Evolutionary conservation across 805 yeast genomes (phyloP).

Genomic region (Lipomyces sp.): DNA sequence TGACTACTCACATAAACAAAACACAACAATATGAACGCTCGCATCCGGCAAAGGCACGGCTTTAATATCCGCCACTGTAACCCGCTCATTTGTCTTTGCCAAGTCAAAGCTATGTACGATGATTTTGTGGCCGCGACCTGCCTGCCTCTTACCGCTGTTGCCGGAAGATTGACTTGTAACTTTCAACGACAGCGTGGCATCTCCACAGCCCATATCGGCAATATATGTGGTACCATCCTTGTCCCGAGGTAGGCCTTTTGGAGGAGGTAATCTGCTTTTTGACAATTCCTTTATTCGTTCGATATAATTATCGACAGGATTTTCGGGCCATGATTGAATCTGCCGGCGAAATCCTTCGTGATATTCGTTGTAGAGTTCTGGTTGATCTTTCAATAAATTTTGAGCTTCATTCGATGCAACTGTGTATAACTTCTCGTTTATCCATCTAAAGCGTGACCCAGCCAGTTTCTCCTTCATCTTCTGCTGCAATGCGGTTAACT

Average conservation of each 20-base stretch:
- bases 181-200: slow-evolving; percentile 81
- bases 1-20: slow-evolving; percentile 63
- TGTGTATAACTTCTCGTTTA: slow-evolving; percentile 95
- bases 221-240: slow-evolving; percentile 68
- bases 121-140: slow-evolving; percentile 47
- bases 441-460: slow-evolving; percentile 97
- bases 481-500: slow-evolving; percentile 84
- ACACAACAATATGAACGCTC: slow-evolving; percentile 85
- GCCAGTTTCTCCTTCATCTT: slow-evolving; percentile 94
- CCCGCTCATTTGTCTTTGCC: slow-evolving; percentile 82
- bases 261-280: slow-evolving; percentile 20
- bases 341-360: slow-evolving; percentile 95
- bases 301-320: slow-evolving; percentile 92
- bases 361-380: slow-evolving; percentile 88
- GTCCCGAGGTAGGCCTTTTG: slow-evolving; percentile 55
- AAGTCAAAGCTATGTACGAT: slow-evolving; percentile 89
- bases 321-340: slow-evolving; percentile 97
- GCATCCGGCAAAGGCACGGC: slow-evolving; percentile 82
- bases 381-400: slow-evolving; percentile 73
- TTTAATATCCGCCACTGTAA: slow-evolving; percentile 95
- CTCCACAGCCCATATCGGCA: slow-evolving; percentile 99
- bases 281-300: slow-evolving; percentile 57
- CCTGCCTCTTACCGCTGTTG: slow-evolving; percentile 45
- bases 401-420: slow-evolving; percentile 78
- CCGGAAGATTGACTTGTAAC: slow-evolving; percentile 56